Evolutionary conservation across 2,329 filamentous ascomycete species (phyloP).

Genomic region (Dothiorella sarmentorum): DNA sequence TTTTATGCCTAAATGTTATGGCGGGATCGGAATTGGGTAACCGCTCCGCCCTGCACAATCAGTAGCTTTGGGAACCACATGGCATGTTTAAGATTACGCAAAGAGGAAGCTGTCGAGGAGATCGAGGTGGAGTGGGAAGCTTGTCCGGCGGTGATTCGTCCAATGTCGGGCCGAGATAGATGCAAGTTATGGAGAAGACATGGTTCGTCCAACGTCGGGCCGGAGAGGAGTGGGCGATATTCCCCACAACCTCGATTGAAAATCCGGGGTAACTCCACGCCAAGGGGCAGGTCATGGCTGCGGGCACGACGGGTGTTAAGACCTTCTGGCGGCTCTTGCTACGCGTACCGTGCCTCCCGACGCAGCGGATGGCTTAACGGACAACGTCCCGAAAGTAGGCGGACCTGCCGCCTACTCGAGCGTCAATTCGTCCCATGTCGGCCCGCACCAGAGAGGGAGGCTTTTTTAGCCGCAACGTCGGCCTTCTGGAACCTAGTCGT

Average conservation of each 20-base stretch:
- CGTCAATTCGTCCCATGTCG: background rate
- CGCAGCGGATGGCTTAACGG: background rate
- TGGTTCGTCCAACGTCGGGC: background rate
- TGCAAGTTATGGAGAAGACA: background rate
- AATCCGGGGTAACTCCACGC: conserved; percentile 12
- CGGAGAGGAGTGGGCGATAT: background rate
- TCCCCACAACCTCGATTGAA: background rate
- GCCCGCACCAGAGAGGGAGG: background rate
- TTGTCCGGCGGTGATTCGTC: background rate
- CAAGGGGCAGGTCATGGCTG: background rate
- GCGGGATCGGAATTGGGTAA: background rate
- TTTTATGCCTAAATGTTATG: background rate
- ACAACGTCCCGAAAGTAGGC: background rate
- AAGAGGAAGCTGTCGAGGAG: background rate
- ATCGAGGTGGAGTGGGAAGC: background rate
- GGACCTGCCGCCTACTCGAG: background rate
- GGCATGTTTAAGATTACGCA: background rate
- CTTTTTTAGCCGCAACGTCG: background rate
- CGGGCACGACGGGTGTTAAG: background rate
- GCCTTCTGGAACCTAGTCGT: background rate
- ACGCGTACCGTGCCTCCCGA: background rate
- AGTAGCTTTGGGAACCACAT: background rate
- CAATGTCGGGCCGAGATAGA: background rate
- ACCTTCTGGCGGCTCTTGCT: background rate
- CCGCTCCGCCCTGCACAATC: background rate